These are phyloP conservation scores for Prorocentrum cordatum DNA, from an alignment of 169 alveolate genomes.

Conservation along the genomic window DNA sequence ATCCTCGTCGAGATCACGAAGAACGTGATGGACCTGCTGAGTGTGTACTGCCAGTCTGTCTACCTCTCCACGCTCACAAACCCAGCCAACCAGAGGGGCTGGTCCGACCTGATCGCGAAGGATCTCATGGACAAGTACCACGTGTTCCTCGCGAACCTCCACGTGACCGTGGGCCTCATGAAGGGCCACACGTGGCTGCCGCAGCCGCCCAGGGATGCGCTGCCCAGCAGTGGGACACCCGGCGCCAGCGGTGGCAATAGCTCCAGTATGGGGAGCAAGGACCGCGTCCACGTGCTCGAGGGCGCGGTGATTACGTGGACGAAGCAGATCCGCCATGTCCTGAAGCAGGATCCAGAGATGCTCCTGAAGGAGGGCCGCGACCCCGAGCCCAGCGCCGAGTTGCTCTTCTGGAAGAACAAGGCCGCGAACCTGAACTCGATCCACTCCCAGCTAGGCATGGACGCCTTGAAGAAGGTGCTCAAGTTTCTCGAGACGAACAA, in stretches of 20 bases:
- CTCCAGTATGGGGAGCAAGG: no score
- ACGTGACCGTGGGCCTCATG: conserved; percentile 86
- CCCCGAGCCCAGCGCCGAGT: conserved; percentile 89
- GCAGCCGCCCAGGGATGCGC: conserved; percentile 78
- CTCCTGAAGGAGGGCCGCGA: conserved; percentile 85
- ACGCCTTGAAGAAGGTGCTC: conserved; percentile 82
- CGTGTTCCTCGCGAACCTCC: conserved; percentile 84
- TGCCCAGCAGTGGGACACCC: conserved; percentile 70
- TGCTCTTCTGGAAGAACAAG: conserved; percentile 88
- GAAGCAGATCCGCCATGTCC: conserved; percentile 85
- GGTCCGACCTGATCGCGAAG: conserved; percentile 86
- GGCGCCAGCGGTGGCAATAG: conserved; percentile 46
- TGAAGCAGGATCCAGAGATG: conserved; percentile 89
- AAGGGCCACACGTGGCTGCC: conserved; percentile 89
- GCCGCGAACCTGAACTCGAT: conserved; percentile 84
- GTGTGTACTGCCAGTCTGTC: conserved; percentile 67
- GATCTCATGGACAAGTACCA: conserved; percentile 91
- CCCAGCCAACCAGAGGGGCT: conserved; percentile 70
- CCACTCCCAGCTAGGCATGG: conserved; percentile 82
- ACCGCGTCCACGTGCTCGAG: conserved; percentile 89
- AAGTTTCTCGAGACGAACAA: conserved; percentile 86
- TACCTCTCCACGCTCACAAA: conserved; percentile 73
- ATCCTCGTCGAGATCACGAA: conserved; percentile 64
- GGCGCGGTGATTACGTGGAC: conserved; percentile 91
- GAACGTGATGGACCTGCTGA: conserved; percentile 71